These are phyloP conservation scores for Lolium multiflorum DNA, from an alignment of 176 grass and related monocot species.

Conservation along the genomic window DNA sequence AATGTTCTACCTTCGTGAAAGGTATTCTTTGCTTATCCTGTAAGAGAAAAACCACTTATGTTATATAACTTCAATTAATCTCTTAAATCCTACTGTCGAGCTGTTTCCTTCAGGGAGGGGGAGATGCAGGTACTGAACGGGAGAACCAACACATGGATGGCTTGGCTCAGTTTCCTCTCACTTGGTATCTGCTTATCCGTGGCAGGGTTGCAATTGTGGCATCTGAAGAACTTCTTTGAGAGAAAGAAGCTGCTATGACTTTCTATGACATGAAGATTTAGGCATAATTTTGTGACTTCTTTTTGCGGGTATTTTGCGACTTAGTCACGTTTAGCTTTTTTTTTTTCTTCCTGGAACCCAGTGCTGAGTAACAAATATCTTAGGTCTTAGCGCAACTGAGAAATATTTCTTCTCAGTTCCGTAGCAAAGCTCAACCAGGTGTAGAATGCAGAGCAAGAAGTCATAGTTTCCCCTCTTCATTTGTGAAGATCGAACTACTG, in stretches of 20 bases:
- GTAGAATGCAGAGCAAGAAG: background rate
- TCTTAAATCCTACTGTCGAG: background rate
- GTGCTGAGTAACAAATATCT: background rate
- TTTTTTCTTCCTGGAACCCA: background rate
- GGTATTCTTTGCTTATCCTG: constrained; percentile 44
- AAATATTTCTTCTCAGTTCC: constrained; percentile 9
- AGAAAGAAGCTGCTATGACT: constrained; percentile 95
- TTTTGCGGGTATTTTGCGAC: background rate
- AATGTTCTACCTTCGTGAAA: constrained; percentile 91
- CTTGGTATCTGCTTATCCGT: constrained; percentile 80
- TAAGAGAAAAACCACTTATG: background rate
- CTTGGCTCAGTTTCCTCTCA: constrained; percentile 88
- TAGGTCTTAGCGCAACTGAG: constrained; percentile 13
- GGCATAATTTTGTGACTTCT: background rate
- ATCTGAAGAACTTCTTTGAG: constrained; percentile 97
- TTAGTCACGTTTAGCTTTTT: background rate
- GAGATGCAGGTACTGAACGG: constrained; percentile 94
- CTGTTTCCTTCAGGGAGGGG: constrained; percentile 69
- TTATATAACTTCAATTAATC: background rate
- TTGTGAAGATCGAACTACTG: background rate
- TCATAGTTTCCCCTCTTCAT: background rate
- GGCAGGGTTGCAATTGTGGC: constrained; percentile 89
- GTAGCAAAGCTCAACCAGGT: constrained; percentile 3
- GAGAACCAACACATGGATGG: constrained; percentile 89
- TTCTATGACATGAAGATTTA: background rate